Evolutionary conservation across 2,329 filamentous ascomycete species (phyloP).

Genomic region (Talaromyces rugulosus): DNA sequence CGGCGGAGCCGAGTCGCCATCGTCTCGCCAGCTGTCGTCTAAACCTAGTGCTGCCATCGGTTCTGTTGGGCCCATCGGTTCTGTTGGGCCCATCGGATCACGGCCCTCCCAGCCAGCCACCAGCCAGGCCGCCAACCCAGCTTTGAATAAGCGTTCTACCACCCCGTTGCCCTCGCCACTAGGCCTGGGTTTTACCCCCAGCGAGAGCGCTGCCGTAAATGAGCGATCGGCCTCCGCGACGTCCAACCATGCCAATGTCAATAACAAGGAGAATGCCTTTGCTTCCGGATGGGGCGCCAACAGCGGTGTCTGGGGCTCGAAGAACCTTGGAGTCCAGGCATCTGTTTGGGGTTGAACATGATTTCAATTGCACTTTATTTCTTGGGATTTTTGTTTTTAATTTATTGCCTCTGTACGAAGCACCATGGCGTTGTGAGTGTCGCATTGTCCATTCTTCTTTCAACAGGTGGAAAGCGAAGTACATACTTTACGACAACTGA

Average conservation of each 20-base stretch:
- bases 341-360: constrained; percentile 80
- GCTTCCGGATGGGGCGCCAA: constrained; percentile 72
- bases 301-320: constrained; percentile 79
- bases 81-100: constrained; percentile 90
- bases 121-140: constrained; percentile 49
- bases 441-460: constrained; percentile 14
- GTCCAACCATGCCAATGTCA: constrained; percentile 52
- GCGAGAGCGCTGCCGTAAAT: constrained; percentile 42
- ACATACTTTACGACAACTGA: constrained; percentile 27
- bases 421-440: constrained; percentile 15
- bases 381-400: constrained; percentile 4
- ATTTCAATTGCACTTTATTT: background rate
- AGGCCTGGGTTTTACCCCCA: constrained; percentile 64
- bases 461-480: constrained; percentile 25
- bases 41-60: constrained; percentile 50
- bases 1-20: constrained; percentile 66
- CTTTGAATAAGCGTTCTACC: constrained; percentile 75
- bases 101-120: constrained; percentile 63
- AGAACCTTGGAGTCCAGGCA: constrained; percentile 79
- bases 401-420: constrained; percentile 8
- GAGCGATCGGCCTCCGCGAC: constrained; percentile 55
- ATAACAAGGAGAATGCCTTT: constrained; percentile 37
- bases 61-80: constrained; percentile 83
- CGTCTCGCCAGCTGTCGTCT: constrained; percentile 59
- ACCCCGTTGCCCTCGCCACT: constrained; percentile 89